phyloP scores from a whole-genome alignment of 2,329 filamentous ascomycete genomes.

The Rhynchosporium graminicola region DNA sequence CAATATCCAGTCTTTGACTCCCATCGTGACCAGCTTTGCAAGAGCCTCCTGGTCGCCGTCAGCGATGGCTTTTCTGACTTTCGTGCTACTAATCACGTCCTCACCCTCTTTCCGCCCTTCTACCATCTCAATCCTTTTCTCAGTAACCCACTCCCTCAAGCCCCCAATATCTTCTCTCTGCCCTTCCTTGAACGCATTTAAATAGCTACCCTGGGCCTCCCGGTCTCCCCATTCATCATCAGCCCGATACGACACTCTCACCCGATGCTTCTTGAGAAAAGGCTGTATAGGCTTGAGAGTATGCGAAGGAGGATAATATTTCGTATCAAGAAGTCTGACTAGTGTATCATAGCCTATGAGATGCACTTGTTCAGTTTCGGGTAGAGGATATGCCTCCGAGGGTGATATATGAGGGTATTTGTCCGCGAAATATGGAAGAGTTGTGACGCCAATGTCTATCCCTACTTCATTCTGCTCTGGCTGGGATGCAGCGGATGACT shows the following conservation, averaged over 20 bases:
- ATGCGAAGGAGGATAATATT: conserved; percentile 61
- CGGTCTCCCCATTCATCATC: conserved; percentile 61
- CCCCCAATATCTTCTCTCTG: conserved; percentile 56
- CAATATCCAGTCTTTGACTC: conserved; percentile 60
- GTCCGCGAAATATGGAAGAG: conserved; percentile 71
- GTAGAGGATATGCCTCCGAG: conserved; percentile 43
- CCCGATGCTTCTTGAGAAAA: conserved; percentile 62
- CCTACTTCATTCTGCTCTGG: conserved; percentile 19
- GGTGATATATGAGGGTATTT: conserved; percentile 63
- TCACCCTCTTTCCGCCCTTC: conserved; percentile 46
- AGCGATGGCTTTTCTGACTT: conserved; percentile 59
- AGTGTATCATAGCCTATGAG: conserved; percentile 77
- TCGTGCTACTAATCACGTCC: conserved; percentile 57
- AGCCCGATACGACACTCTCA: conserved; percentile 65
- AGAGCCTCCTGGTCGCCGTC: conserved; percentile 50
- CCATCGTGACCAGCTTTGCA: conserved; percentile 54
- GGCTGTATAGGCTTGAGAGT: conserved; percentile 59
- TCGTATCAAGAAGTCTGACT: conserved; percentile 69
- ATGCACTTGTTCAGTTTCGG: conserved; percentile 58
- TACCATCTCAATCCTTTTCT: conserved; percentile 58
- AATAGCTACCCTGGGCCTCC: conserved; percentile 55
- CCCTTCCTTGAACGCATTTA: conserved; percentile 51
- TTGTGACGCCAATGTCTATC: conserved; percentile 69
- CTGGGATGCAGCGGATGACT: not conserved
- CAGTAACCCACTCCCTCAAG: conserved; percentile 55